Conservation (phyloP, 2,329 filamentous ascomycete genomes). For the Pseudofabraea citricarpa region DNA sequence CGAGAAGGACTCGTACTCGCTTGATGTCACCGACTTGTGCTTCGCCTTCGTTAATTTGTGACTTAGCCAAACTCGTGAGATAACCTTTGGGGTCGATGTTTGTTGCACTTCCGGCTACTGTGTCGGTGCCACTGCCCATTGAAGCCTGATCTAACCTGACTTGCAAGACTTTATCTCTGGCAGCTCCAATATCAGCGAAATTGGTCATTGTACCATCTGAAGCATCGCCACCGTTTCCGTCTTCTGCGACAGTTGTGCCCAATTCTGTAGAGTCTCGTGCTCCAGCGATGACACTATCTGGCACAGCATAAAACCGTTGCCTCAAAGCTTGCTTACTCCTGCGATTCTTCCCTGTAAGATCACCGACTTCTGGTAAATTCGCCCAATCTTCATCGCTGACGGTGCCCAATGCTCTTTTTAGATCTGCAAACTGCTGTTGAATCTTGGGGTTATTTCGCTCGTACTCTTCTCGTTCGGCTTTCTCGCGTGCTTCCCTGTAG, state of each 20-base stretch:
- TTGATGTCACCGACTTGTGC: constrained; percentile 92
- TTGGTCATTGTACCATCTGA: constrained; percentile 91
- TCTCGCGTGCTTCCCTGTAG: constrained; percentile 87
- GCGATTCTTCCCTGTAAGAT: constrained; percentile 91
- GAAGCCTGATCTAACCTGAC: constrained; percentile 91
- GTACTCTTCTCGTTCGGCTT: constrained; percentile 88
- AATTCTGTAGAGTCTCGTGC: constrained; percentile 77
- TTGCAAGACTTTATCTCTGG: constrained; percentile 90
- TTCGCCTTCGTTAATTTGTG: constrained; percentile 73
- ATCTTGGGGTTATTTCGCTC: constrained; percentile 98
- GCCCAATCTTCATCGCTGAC: constrained; percentile 97
- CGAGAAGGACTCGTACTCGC: constrained; percentile 84
- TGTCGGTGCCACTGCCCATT: constrained; percentile 62
- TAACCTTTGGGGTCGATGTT: constrained; percentile 95
- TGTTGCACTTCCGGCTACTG: constrained; percentile 73
- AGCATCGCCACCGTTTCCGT: constrained; percentile 54
- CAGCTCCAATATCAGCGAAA: constrained; percentile 94
- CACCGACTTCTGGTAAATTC: constrained; percentile 89
- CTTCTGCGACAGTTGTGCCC: constrained; percentile 82
- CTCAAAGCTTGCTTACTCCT: constrained; percentile 77
- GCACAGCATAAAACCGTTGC: constrained; percentile 90
- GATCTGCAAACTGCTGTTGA: constrained; percentile 92
- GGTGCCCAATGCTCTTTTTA: constrained; percentile 83
- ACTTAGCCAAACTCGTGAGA: constrained; percentile 83
- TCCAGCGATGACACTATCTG: constrained; percentile 88